A percentile compares a stretch with the other conserved stretches of the same genome.
Evolutionary conservation across 495 filamentous ascomycete genomes (phyloP).

Genomic region (Neurospora sp.): DNA sequence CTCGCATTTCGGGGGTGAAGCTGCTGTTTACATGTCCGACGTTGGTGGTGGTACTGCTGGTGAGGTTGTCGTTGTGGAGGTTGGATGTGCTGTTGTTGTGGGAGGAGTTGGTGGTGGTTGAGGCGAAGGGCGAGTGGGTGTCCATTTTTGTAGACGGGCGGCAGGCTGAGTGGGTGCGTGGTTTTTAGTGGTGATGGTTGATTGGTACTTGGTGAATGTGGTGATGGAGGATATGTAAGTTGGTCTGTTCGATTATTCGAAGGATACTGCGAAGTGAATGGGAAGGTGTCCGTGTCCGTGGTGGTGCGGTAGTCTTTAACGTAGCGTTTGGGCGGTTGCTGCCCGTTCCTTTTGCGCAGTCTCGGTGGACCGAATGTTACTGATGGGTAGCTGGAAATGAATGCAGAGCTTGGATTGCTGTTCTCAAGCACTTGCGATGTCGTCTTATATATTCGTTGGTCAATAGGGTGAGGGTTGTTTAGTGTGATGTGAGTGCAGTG

Average conservation of each 20-base stretch:
- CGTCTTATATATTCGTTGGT: not conserved
- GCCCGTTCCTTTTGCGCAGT: not conserved
- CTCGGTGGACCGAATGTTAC: not conserved
- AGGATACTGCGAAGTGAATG: not conserved
- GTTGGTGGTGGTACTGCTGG: not conserved
- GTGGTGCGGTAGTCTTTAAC: not conserved
- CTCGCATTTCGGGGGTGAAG: conserved; percentile 35
- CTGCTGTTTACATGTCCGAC: not conserved
- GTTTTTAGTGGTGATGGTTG: not conserved
- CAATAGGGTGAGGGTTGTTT: not conserved
- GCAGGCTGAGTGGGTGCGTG: not conserved
- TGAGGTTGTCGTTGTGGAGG: not conserved
- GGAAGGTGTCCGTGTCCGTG: not conserved
- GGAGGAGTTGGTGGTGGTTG: conserved; percentile 1
- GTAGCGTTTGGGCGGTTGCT: not conserved
- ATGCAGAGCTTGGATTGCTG: not conserved
- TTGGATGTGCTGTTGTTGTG: conserved; percentile 6
- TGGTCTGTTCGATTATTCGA: not conserved
- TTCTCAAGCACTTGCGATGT: not conserved
- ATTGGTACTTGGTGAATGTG: not conserved
- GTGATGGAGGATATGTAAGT: not conserved
- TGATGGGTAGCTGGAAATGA: not conserved
- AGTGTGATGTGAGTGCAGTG: not conserved
- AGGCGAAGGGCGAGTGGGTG: not conserved
- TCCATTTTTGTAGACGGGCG: not conserved